These are phyloP conservation scores for Penicillium ochrochloron DNA, from an alignment of 495 filamentous ascomycete genomes.

Conservation along the genomic window DNA sequence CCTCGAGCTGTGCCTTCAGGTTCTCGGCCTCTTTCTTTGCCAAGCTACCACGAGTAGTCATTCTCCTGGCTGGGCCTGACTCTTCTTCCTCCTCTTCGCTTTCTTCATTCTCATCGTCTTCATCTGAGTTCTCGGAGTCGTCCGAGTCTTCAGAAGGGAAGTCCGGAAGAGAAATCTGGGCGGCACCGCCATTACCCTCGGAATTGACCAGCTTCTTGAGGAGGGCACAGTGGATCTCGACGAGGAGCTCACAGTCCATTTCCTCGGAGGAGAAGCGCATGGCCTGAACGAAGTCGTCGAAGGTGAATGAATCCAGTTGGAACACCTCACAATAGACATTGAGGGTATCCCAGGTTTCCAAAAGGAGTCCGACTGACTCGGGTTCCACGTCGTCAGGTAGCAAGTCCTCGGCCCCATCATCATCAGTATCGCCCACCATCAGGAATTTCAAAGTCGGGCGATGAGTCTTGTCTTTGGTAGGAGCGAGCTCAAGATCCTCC, in stretches of 20 bases:
- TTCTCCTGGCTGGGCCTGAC: constrained; percentile 62
- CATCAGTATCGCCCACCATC: constrained; percentile 58
- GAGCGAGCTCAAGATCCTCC: constrained; percentile 83
- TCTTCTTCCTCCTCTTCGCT: constrained; percentile 36
- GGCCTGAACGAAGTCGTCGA: constrained; percentile 93
- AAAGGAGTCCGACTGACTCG: constrained; percentile 75
- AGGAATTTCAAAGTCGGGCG: constrained; percentile 81
- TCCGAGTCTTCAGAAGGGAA: constrained; percentile 70
- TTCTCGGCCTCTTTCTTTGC: constrained; percentile 77
- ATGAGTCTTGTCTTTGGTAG: constrained; percentile 57
- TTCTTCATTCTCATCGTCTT: constrained; percentile 57
- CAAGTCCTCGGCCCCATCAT: constrained; percentile 44
- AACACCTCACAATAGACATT: constrained; percentile 96
- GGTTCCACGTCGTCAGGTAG: constrained; percentile 68
- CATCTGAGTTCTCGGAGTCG: constrained; percentile 48
- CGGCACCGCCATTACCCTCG: constrained; percentile 71
- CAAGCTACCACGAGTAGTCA: constrained; percentile 83
- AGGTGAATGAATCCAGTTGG: constrained; percentile 92
- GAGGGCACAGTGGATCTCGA: constrained; percentile 89
- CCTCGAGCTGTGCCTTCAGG: constrained; percentile 54
- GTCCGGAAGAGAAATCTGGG: constrained; percentile 79
- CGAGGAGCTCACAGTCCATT: constrained; percentile 82
- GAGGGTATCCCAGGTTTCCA: constrained; percentile 94
- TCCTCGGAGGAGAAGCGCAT: constrained; percentile 79
- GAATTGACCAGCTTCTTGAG: constrained; percentile 84